Evolutionary conservation across 164 flowering plant genomes (phyloP).

Genomic region (Kingdonia uniflora): DNA sequence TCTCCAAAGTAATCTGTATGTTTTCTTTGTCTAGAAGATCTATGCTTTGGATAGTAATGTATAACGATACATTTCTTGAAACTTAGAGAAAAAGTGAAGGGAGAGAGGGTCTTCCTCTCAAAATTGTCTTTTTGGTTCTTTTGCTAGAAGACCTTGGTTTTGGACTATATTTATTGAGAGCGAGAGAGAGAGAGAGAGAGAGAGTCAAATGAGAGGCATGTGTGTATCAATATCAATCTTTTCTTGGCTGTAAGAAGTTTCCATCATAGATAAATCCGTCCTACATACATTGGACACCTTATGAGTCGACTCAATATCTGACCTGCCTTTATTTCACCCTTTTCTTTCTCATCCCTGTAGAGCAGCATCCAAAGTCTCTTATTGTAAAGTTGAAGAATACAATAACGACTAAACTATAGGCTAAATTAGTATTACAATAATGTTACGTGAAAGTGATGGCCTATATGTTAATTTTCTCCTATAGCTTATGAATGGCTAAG

Average conservation of each 20-base stretch:
- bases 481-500: too few relatives aligned
- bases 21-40: too few relatives aligned
- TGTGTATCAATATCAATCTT: conserved; percentile 14
- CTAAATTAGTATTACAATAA: too few relatives aligned
- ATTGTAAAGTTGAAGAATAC: not conserved
- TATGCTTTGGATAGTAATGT: too few relatives aligned
- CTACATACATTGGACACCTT: conserved; percentile 1
- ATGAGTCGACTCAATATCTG: not conserved
- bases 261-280: conserved; percentile 10
- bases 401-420: not conserved
- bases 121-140: not conserved
- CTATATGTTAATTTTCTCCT: too few relatives aligned
- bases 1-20: not conserved
- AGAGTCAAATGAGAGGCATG: conserved; percentile 18
- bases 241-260: conserved; percentile 11
- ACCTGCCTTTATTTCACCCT: conserved; percentile 1
- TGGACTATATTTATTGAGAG: conserved; percentile 14
- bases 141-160: conserved; percentile 2
- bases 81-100: too few relatives aligned
- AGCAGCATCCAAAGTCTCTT: conserved; percentile 14
- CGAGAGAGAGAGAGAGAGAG: conserved; percentile 1
- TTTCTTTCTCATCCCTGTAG: not conserved
- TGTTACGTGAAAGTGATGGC: too few relatives aligned
- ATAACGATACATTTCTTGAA: too few relatives aligned
- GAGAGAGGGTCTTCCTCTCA: too few relatives aligned